Conservation (phyloP, 495 filamentous ascomycete genomes). For the Haplographium delicatum region DNA sequence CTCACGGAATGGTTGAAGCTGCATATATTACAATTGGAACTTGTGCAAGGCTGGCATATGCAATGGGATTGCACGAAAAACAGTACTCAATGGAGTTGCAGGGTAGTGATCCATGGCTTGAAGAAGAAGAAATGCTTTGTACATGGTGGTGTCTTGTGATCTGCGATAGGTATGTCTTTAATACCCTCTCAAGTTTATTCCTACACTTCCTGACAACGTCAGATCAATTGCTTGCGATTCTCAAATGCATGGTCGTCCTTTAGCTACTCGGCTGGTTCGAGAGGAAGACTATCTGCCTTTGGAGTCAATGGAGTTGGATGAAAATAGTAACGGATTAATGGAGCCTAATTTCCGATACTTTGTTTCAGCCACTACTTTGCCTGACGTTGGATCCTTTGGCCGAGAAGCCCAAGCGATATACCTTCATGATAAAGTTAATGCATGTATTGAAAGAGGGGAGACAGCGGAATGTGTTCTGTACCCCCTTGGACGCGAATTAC, state of each 20-base stretch:
- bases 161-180: conserved; percentile 9
- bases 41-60: conserved; percentile 21
- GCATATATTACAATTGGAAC: conserved; percentile 14
- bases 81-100: conserved; percentile 13
- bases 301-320: conserved; percentile 27
- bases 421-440: conserved; percentile 26
- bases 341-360: conserved; percentile 13
- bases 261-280: conserved; percentile 9
- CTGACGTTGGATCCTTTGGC: conserved; percentile 26
- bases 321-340: neutral
- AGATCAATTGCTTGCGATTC: conserved; percentile 14
- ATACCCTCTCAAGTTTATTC: neutral
- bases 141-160: conserved; percentile 22
- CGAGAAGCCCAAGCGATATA: conserved; percentile 30
- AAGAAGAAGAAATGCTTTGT: conserved; percentile 8
- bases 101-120: conserved; percentile 10
- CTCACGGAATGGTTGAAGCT: conserved; percentile 14
- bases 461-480: conserved; percentile 7
- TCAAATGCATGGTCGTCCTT: conserved; percentile 7
- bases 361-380: conserved; percentile 14
- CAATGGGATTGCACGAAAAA: conserved; percentile 22
- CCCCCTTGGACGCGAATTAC: conserved; percentile 19
- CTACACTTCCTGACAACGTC: conserved; percentile 2
- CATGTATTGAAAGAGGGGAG: neutral
- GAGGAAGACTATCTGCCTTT: conserved; percentile 12